Percentiles rank a stretch among this genome's conserved stretches.
Conservation (phyloP, 371 early-diverging fungal genomes). For the Aphelidium insulamus region DNA sequence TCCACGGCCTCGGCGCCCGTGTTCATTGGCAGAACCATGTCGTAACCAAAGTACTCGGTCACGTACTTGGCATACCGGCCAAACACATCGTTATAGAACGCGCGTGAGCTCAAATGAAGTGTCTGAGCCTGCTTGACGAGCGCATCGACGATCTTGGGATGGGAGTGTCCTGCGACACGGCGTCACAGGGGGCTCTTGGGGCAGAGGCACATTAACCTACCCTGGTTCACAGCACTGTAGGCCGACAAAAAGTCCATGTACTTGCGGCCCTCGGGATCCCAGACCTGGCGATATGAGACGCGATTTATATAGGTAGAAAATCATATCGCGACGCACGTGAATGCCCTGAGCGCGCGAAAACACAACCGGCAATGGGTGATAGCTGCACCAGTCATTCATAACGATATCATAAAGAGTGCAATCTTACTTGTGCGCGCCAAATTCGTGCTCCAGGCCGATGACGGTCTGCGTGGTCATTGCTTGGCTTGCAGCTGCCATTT, state of each 20-base stretch:
- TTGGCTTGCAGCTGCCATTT: background rate
- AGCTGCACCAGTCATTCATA: slow-evolving; percentile 22
- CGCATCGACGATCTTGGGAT: slow-evolving; percentile 83
- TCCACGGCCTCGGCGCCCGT: slow-evolving; percentile 97
- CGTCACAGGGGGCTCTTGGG: background rate
- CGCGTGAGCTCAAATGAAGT: slow-evolving; percentile 72
- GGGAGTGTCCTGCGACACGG: slow-evolving; percentile 48
- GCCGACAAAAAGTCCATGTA: slow-evolving; percentile 93
- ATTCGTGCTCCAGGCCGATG: slow-evolving; percentile 41
- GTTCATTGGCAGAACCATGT: slow-evolving; percentile 95
- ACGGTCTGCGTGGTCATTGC: slow-evolving; percentile 22
- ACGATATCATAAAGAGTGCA: background rate
- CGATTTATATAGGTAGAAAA: too few species aligned
- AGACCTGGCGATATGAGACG: too few species aligned
- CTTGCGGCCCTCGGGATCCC: slow-evolving; percentile 85
- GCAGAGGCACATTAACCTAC: slow-evolving; percentile 6
- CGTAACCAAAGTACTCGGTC: slow-evolving; percentile 80
- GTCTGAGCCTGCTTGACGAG: slow-evolving; percentile 66
- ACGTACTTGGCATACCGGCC: slow-evolving; percentile 74
- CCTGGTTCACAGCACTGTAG: slow-evolving; percentile 93
- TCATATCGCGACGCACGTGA: too few species aligned
- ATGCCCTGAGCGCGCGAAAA: slow-evolving; percentile 71
- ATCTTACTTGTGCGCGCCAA: slow-evolving; percentile 68
- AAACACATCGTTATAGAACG: slow-evolving; percentile 86
- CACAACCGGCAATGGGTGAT: slow-evolving; percentile 92